A percentile compares a stretch with the other conserved stretches of the same genome.
Conservation (phyloP, 1,284 basidiomycete genomes). For the Exobasidium cylindrosporum region DNA sequence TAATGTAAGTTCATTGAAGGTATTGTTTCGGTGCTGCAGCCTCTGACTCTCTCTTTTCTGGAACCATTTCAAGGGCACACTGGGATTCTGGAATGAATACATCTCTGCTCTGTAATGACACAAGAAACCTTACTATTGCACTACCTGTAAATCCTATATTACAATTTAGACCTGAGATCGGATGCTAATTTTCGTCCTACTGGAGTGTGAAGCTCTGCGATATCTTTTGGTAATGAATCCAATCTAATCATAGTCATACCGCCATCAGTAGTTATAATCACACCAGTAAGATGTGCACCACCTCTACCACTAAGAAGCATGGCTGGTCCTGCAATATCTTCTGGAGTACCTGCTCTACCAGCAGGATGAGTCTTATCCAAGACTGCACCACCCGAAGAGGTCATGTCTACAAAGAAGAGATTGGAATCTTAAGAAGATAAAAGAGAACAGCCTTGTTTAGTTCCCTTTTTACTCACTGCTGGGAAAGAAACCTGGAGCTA, state of each 20-base stretch:
- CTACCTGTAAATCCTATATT: background rate
- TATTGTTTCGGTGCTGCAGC: no score
- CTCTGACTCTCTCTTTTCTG: no score
- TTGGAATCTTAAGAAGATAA: background rate
- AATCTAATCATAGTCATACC: slow-evolving; percentile 2
- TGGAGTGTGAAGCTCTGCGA: background rate
- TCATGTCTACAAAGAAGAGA: slow-evolving; percentile 6
- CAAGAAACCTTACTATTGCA: background rate
- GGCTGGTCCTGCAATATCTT: slow-evolving; percentile 15
- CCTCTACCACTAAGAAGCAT: slow-evolving; percentile 8
- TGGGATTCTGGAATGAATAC: slow-evolving; percentile 16
- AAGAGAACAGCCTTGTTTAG: no score
- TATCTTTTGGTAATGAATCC: background rate
- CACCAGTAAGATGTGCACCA: slow-evolving; percentile 10
- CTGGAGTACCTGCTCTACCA: slow-evolving; percentile 3
- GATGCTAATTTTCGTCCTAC: background rate
- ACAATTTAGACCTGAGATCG: background rate
- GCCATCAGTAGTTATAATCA: slow-evolving; percentile 9
- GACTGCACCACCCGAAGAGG: background rate
- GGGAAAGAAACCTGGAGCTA: slow-evolving; percentile 21
- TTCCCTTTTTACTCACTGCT: slow-evolving; percentile 15
- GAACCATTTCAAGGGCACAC: slow-evolving; percentile 13
- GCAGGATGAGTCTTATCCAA: slow-evolving; percentile 7
- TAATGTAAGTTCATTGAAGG: slow-evolving; percentile 75
- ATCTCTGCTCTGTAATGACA: background rate